These are phyloP conservation scores for Neofusicoccum sp. DNA, from an alignment of 2,329 filamentous ascomycete genomes.

Conservation along the genomic window DNA sequence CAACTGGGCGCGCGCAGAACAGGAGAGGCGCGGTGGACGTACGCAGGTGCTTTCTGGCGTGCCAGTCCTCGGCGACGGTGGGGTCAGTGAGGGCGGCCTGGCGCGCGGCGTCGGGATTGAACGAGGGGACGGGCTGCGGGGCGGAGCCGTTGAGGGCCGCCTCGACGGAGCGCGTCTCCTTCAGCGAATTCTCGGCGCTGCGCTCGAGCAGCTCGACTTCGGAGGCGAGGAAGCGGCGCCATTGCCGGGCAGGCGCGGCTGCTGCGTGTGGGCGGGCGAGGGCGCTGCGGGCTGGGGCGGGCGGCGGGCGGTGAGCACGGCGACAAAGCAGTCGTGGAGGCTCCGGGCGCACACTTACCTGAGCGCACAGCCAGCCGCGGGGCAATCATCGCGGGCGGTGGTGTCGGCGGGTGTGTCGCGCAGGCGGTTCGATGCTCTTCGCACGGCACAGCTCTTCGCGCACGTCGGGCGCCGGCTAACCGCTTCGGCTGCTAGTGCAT, in stretches of 20 bases:
- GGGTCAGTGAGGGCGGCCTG: conserved; percentile 21
- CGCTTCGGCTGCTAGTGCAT: neutral
- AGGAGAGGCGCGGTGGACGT: conserved; percentile 7
- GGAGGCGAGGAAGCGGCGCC: conserved; percentile 33
- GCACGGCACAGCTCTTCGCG: neutral
- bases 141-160: conserved; percentile 31
- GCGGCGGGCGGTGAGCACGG: conserved; percentile 13
- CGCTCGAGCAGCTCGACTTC: conserved; percentile 33
- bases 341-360: conserved; percentile 27
- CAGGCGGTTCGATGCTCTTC: neutral
- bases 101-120: conserved; percentile 25
- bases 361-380: conserved; percentile 41
- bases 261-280: conserved; percentile 26
- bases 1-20: neutral
- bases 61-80: conserved; percentile 41
- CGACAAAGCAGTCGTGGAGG: neutral
- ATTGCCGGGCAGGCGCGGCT: conserved; percentile 21
- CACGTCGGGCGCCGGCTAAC: neutral
- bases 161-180: conserved; percentile 33
- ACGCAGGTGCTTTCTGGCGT: conserved; percentile 43
- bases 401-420: neutral
- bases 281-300: conserved; percentile 31
- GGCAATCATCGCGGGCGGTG: conserved; percentile 40
- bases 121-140: conserved; percentile 22
- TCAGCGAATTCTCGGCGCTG: conserved; percentile 30